Evolutionary conservation across 2,329 filamentous ascomycete genomes (phyloP), one percentile per base, ranked within the genome.

Genomic region (Beauveria sp.): DNA sequence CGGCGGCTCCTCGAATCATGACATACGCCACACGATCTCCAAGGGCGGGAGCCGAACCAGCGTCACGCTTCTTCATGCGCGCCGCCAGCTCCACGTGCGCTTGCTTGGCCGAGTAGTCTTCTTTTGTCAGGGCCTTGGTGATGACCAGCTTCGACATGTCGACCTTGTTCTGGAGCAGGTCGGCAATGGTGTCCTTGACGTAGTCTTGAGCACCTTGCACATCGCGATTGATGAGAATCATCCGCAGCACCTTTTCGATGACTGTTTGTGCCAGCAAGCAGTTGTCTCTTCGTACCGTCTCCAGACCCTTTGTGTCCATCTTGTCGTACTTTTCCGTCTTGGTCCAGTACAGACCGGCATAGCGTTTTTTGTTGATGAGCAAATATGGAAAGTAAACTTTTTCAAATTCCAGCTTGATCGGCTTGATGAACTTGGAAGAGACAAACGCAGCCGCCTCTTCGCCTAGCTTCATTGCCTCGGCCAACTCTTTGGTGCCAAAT

Each of bases 71-170:
- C 79, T 88, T 90, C 95, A 99, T 99, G 50, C 95, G 90, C 70
- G 95, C 88, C 0, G 93, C 95, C 51, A 99, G 87, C 76, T 97
- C 93, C 54, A 96, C 91, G 74, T 99, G 95, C 2, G 95, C 93
- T 79, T 98, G 93, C 75, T 96, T 98, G 57, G 87, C 89, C 12
- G 88, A 86, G 74, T 99, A 99, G 71, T 91, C 88, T 48, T 86
- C 85, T 74, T 99, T 99, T 16, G 93, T 89, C 24, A 99, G 82
- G 0, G 95, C 95, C 76, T 99, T 99, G 31, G 95, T 99, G 71
- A 99, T 99, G 73, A 99, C 96, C 20, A 99, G 87, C 75, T 99
- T 98, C 43, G 93, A 97, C 90, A 99, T 96, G 77, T 99, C 95
- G 68, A 99, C 82, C 75, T 96, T 97, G 80, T 99, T 99, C 72